A percentile compares a stretch with the other conserved stretches of the same genome.
These are phyloP conservation scores for Dactylellina haptotyla DNA, from an alignment of 2,329 filamentous ascomycete species.

Conservation along the genomic window DNA sequence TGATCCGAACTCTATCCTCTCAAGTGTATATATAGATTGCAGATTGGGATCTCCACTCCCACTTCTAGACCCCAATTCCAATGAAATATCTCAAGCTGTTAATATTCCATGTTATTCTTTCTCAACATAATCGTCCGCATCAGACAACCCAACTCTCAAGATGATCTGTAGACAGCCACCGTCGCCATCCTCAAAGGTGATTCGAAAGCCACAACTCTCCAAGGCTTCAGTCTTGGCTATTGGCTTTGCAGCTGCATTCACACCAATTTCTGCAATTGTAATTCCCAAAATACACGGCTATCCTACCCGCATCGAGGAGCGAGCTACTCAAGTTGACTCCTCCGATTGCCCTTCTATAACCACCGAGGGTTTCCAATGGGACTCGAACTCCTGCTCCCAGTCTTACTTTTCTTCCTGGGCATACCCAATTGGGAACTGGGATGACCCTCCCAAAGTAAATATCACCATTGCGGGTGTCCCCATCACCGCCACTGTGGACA, in stretches of 20 bases:
- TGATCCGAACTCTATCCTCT: conserved; percentile 25
- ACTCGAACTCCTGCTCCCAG: conserved; percentile 20
- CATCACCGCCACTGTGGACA: conserved; percentile 31
- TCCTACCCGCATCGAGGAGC: not conserved
- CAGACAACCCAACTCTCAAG: not conserved
- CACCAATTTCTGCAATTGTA: conserved; percentile 1
- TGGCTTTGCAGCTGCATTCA: not conserved
- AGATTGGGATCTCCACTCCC: not conserved
- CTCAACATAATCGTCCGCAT: not conserved
- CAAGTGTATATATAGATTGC: conserved; percentile 24
- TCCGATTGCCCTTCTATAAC: conserved; percentile 7
- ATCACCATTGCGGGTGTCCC: conserved; percentile 34
- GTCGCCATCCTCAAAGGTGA: not conserved
- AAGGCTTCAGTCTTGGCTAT: conserved; percentile 10
- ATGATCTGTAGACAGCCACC: too few species aligned
- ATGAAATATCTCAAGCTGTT: not conserved
- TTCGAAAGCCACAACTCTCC: not conserved
- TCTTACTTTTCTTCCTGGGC: conserved; percentile 34
- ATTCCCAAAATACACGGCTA: not conserved
- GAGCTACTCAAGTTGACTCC: conserved; percentile 9
- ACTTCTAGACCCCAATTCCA: not conserved
- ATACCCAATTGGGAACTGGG: conserved; percentile 23
- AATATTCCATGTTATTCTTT: not conserved
- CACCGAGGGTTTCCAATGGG: conserved; percentile 24
- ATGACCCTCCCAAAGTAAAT: conserved; percentile 32